Conservation (phyloP, 257 asterid species). For the Solanum pimpinellifolium region DNA sequence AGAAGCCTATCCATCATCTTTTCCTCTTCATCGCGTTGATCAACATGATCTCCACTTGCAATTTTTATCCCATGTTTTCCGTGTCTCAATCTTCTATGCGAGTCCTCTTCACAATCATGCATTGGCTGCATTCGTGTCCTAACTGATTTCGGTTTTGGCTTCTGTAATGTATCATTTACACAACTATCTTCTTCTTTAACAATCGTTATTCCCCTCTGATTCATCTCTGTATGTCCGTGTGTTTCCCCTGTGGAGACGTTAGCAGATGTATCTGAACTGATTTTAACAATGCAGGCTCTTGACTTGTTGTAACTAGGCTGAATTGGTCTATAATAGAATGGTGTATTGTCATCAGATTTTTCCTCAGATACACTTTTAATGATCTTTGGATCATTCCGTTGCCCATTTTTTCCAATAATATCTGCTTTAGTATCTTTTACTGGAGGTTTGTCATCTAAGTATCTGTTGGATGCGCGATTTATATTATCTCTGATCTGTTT, state of each 20-base stretch:
- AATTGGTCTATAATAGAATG: slow-evolving; percentile 3
- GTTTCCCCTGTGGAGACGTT: neutral
- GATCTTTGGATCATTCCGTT: neutral
- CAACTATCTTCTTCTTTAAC: neutral
- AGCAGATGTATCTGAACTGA: neutral
- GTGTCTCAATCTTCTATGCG: neutral
- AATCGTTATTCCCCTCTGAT: neutral
- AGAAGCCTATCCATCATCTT: slow-evolving; percentile 48
- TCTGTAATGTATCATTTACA: slow-evolving; percentile 1
- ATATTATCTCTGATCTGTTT: neutral
- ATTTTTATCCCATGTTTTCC: neutral
- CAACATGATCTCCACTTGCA: neutral
- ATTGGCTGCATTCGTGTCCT: slow-evolving; percentile 13
- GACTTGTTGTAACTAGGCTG: slow-evolving; percentile 43
- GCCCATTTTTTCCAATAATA: neutral
- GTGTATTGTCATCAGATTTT: slow-evolving; percentile 12
- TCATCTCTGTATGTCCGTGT: neutral
- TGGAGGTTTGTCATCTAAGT: neutral
- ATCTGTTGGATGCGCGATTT: neutral
- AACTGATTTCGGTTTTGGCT: slow-evolving; percentile 34
- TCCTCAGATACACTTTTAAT: slow-evolving; percentile 2
- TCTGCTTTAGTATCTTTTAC: neutral
- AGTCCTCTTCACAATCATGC: neutral
- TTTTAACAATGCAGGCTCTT: neutral
- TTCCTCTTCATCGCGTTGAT: slow-evolving; percentile 37